Percentiles rank a stretch among this genome's conserved stretches.
phyloP scores from a whole-genome alignment of 805 yeast species.

The Wickerhamomyces canadensis region DNA sequence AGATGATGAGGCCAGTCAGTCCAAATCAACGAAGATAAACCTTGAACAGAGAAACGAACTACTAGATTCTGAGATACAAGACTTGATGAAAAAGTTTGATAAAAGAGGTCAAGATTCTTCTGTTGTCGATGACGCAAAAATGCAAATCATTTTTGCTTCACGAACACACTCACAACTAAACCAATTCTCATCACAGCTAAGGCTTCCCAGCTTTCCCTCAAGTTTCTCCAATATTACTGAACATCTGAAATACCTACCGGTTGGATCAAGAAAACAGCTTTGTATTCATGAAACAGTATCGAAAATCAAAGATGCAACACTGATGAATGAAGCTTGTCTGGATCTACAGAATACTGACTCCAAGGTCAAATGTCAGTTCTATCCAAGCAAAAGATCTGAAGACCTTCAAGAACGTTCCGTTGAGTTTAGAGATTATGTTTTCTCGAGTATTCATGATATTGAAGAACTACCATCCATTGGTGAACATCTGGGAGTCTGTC shows the following conservation, averaged over 20 bases:
- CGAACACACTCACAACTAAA: conserved; percentile 86
- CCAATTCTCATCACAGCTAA: conserved; percentile 73
- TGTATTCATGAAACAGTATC: conserved; percentile 68
- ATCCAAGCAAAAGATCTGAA: conserved; percentile 28
- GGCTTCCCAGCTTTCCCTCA: conserved; percentile 57
- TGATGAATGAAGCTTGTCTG: conserved; percentile 75
- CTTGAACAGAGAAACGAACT: conserved; percentile 25
- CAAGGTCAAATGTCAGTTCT: conserved; percentile 34
- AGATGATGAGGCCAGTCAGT: conserved; percentile 26
- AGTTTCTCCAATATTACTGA: conserved; percentile 44
- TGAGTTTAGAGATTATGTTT: conserved; percentile 42
- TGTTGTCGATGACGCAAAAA: conserved; percentile 26
- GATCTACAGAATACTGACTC: conserved; percentile 50
- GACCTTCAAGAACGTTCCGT: conserved; percentile 23
- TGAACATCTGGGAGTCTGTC: conserved; percentile 52
- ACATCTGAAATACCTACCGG: conserved; percentile 58
- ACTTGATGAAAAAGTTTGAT: conserved; percentile 39
- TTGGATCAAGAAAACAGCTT: conserved; percentile 81
- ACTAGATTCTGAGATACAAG: conserved; percentile 42
- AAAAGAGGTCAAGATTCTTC: conserved; percentile 14
- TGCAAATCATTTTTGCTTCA: conserved; percentile 65
- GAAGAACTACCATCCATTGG: conserved; percentile 74
- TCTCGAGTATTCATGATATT: conserved; percentile 47
- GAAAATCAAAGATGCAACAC: conserved; percentile 38
- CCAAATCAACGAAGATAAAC: conserved; percentile 4